phyloP scores from a whole-genome alignment of 768 basidiomycete species.

The Suillus sp. region DNA sequence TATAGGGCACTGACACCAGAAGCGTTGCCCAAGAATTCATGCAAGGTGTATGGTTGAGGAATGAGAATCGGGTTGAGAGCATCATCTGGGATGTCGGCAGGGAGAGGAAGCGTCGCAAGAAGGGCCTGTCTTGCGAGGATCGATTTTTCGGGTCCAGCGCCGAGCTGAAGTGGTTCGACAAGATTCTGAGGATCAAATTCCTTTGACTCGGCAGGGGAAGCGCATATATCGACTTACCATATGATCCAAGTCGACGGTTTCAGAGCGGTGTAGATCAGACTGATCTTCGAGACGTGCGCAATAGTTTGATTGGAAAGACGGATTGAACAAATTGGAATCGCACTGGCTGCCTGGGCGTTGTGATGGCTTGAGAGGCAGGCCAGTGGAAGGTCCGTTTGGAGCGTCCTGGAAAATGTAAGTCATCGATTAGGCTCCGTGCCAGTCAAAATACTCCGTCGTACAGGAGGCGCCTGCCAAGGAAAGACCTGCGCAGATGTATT shows the following conservation, averaged over 20 bases:
- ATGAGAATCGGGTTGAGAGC: conserved; percentile 69
- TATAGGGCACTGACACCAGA: conserved; percentile 49
- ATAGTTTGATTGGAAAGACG: conserved; percentile 1
- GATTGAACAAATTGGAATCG: background rate
- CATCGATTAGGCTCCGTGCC: background rate
- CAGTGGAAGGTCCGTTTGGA: background rate
- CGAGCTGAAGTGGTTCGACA: background rate
- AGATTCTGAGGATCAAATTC: background rate
- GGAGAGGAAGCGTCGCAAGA: conserved; percentile 63
- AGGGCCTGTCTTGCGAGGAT: conserved; percentile 57
- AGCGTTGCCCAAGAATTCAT: conserved; percentile 65
- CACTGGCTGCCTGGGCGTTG: background rate
- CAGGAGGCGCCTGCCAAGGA: background rate
- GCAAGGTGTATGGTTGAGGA: conserved; percentile 61
- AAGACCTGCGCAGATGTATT: background rate
- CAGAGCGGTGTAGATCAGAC: too few relatives aligned
- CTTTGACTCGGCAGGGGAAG: background rate
- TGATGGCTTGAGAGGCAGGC: background rate
- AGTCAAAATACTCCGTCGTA: background rate
- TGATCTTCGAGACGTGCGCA: background rate
- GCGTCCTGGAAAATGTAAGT: background rate
- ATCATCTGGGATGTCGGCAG: conserved; percentile 62
- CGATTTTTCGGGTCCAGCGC: conserved; percentile 37
- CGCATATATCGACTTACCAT: conserved; percentile 27
- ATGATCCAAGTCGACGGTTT: conserved; percentile 11